Conservation (phyloP, 1,284 basidiomycete genomes). For the Ceratobasidium sp. region DNA sequence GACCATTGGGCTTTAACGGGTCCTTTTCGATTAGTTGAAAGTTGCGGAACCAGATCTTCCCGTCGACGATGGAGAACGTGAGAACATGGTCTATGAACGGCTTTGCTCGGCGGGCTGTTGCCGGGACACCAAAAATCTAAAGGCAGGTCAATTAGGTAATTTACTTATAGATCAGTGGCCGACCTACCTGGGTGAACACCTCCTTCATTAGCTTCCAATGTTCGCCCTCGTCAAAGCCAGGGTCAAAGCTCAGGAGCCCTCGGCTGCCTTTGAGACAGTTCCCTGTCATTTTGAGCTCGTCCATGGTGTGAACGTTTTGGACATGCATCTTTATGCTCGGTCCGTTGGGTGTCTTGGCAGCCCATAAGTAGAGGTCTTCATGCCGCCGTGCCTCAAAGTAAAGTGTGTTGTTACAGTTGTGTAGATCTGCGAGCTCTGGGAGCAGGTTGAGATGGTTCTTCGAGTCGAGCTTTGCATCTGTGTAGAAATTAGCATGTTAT, state of each 20-base stretch:
- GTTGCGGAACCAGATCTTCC: slow-evolving; percentile 99
- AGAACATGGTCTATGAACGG: slow-evolving; percentile 99
- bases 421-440: slow-evolving; percentile 96
- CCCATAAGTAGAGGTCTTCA: slow-evolving; percentile 98
- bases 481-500: slow-evolving; percentile 18
- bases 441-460: slow-evolving; percentile 95
- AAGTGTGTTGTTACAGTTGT: slow-evolving; percentile 97
- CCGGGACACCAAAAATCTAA: slow-evolving; percentile 95
- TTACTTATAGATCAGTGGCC: not conserved
- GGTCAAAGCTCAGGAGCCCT: slow-evolving; percentile 93
- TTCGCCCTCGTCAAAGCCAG: slow-evolving; percentile 87
- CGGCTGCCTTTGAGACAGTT: slow-evolving; percentile 97
- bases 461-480: slow-evolving; percentile 96
- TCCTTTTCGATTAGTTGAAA: slow-evolving; percentile 81
- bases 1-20: slow-evolving; percentile 64
- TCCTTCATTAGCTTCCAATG: slow-evolving; percentile 94
- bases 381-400: slow-evolving; percentile 98
- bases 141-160: not conserved
- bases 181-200: slow-evolving; percentile 91
- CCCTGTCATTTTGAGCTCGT: slow-evolving; percentile 99
- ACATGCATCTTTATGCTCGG: slow-evolving; percentile 98
- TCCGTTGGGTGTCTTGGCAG: slow-evolving; percentile 96
- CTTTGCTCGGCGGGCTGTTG: slow-evolving; percentile 88
- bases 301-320: slow-evolving; percentile 99
- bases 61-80: slow-evolving; percentile 94